Evolutionary conservation across 495 filamentous ascomycete species (phyloP).

Genomic region (Eremomyces bilateralis): DNA sequence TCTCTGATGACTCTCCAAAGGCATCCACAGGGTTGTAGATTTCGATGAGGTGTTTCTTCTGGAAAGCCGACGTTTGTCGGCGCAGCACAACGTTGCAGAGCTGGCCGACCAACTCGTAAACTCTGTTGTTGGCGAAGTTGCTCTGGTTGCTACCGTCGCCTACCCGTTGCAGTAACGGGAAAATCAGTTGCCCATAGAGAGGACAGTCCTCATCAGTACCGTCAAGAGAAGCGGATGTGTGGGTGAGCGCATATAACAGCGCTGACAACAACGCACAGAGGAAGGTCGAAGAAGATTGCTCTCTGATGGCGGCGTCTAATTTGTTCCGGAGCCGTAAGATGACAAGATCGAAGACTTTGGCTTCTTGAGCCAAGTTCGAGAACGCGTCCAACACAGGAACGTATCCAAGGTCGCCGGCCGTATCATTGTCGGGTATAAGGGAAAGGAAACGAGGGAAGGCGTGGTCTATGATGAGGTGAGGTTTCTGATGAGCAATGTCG

Average conservation of each 20-base stretch:
- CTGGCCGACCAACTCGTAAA: constrained; percentile 40
- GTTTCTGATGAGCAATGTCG: constrained; percentile 42
- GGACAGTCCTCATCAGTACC: constrained; percentile 27
- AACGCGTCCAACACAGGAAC: constrained; percentile 41
- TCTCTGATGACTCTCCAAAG: neutral
- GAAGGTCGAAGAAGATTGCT: constrained; percentile 31
- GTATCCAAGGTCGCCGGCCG: constrained; percentile 21
- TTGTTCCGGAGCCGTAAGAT: constrained; percentile 46
- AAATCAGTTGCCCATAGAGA: constrained; percentile 40
- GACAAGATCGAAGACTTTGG: constrained; percentile 45
- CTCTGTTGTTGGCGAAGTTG: constrained; percentile 9
- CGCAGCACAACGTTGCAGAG: constrained; percentile 39
- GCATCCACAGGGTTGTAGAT: neutral
- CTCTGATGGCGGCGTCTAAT: constrained; percentile 34
- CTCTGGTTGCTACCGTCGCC: constrained; percentile 27
- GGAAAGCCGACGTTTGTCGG: constrained; percentile 28
- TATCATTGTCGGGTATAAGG: constrained; percentile 36
- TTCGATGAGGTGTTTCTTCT: constrained; percentile 14
- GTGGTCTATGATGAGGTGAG: constrained; percentile 44
- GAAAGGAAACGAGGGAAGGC: constrained; percentile 58
- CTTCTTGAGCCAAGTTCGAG: constrained; percentile 43
- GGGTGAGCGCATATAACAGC: constrained; percentile 39
- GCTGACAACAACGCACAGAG: constrained; percentile 39
- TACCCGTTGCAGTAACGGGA: constrained; percentile 15
- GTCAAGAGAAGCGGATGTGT: constrained; percentile 24